Evolutionary conservation across 2,329 filamentous ascomycete genomes (phyloP).

Genomic region (Alternaria incomplexa): DNA sequence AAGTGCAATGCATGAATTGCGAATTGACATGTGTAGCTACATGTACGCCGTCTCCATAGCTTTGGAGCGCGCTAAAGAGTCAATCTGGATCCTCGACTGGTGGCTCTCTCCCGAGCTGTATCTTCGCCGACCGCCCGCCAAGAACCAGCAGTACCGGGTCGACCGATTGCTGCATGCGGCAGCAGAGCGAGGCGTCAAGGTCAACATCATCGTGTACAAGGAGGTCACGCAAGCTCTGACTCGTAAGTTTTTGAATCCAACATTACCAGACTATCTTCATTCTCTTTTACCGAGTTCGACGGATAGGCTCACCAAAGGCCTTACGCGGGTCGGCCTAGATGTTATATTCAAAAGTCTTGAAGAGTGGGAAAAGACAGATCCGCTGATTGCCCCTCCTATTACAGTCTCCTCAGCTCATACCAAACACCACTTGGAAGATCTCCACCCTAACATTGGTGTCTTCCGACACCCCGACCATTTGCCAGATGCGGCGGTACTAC

Average conservation of each 20-base stretch:
- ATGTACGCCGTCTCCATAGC: conserved; percentile 85
- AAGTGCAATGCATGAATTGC: not conserved
- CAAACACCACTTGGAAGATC: conserved; percentile 75
- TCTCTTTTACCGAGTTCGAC: conserved; percentile 51
- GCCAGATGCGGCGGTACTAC: conserved; percentile 72
- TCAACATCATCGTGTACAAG: conserved; percentile 91
- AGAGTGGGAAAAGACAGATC: conserved; percentile 52
- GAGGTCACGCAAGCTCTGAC: conserved; percentile 80
- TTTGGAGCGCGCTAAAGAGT: conserved; percentile 76
- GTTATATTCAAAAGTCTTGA: conserved; percentile 55
- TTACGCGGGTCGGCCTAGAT: conserved; percentile 51
- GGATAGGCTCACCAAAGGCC: conserved; percentile 49
- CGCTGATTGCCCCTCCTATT: conserved; percentile 52
- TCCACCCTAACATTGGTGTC: conserved; percentile 85
- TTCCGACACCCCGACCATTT: conserved; percentile 90
- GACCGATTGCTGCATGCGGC: conserved; percentile 83
- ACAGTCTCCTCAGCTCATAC: conserved; percentile 74
- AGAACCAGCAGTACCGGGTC: conserved; percentile 82
- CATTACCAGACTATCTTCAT: conserved; percentile 52
- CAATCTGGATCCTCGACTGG: conserved; percentile 86
- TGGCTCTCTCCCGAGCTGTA: conserved; percentile 91
- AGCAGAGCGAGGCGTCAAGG: conserved; percentile 80
- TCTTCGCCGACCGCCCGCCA: conserved; percentile 78
- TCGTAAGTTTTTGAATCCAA: conserved; percentile 63
- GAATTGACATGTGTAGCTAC: conserved; percentile 54